Conservation (phyloP, 148 eudicot genomes). For the Cornus suecica region DNA sequence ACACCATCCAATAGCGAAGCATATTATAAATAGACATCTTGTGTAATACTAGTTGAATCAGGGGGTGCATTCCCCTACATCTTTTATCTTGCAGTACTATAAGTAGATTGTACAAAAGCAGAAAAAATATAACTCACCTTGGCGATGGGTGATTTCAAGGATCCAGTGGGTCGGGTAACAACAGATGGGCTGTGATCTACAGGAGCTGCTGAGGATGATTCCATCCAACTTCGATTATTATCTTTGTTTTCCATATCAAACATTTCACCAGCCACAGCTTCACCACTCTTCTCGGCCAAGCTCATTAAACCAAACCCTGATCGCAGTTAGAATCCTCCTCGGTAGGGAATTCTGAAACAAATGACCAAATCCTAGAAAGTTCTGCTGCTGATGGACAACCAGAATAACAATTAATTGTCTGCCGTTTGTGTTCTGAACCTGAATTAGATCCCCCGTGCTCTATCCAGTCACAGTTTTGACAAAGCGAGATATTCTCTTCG, state of each 20-base stretch:
- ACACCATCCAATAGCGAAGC: background rate
- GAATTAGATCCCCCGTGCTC: slow-evolving; percentile 27
- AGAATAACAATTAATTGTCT: slow-evolving; percentile 37
- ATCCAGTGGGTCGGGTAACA: slow-evolving; percentile 19
- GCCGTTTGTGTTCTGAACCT: slow-evolving; percentile 30
- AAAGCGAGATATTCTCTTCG: slow-evolving; percentile 29
- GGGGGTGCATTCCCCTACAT: background rate
- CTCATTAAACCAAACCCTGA: slow-evolving; percentile 30
- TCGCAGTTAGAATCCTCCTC: slow-evolving; percentile 28
- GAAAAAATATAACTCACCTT: slow-evolving; percentile 24
- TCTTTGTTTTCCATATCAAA: slow-evolving; percentile 20
- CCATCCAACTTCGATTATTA: slow-evolving; percentile 22
- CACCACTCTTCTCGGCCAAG: slow-evolving; percentile 23
- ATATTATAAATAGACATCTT: background rate
- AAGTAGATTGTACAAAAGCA: background rate
- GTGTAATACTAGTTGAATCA: background rate
- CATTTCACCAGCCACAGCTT: slow-evolving; percentile 1
- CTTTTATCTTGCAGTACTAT: too few species aligned
- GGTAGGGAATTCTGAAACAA: slow-evolving; percentile 26
- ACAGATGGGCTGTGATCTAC: slow-evolving; percentile 12
- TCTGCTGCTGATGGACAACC: slow-evolving; percentile 49
- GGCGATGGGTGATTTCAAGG: slow-evolving; percentile 25
- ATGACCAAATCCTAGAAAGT: slow-evolving; percentile 51
- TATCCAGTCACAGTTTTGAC: slow-evolving; percentile 11
- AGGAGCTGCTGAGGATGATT: background rate